Conservation (phyloP, 768 basidiomycete genomes). For the Tylopilus rubrobrunneus region DNA sequence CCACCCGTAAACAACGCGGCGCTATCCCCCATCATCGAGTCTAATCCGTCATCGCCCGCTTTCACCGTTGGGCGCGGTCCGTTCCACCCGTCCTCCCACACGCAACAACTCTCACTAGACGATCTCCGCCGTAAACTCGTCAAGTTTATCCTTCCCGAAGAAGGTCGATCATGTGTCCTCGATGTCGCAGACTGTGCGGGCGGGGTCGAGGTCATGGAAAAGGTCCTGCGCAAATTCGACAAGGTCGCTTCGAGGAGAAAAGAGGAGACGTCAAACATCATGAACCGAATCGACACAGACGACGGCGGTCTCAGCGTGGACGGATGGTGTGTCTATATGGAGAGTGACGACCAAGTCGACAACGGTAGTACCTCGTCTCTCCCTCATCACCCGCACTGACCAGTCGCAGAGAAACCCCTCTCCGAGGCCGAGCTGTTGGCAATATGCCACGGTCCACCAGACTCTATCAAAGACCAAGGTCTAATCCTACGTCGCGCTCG, state of each 20-base stretch:
- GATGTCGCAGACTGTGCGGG: slow-evolving; percentile 77
- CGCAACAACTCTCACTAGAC: slow-evolving; percentile 54
- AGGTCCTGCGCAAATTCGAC: slow-evolving; percentile 86
- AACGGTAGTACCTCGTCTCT: slow-evolving; percentile 35
- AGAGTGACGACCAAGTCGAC: slow-evolving; percentile 50
- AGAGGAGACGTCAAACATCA: slow-evolving; percentile 37
- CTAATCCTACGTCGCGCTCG: slow-evolving; percentile 64
- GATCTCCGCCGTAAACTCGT: slow-evolving; percentile 81
- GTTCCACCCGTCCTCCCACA: slow-evolving; percentile 45
- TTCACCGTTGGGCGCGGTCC: slow-evolving; percentile 62
- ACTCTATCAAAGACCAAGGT: slow-evolving; percentile 76
- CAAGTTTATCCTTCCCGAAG: slow-evolving; percentile 84
- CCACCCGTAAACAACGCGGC: slow-evolving; percentile 37
- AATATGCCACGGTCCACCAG: slow-evolving; percentile 78
- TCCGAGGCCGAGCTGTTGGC: slow-evolving; percentile 77
- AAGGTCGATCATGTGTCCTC: slow-evolving; percentile 71
- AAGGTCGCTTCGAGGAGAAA: slow-evolving; percentile 47
- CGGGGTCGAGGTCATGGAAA: slow-evolving; percentile 83
- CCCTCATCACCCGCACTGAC: background rate
- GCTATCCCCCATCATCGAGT: slow-evolving; percentile 73
- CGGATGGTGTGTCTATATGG: slow-evolving; percentile 85
- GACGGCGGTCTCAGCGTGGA: slow-evolving; percentile 79
- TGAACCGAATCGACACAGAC: slow-evolving; percentile 57
- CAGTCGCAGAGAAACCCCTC: slow-evolving; percentile 57
- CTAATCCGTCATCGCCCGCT: slow-evolving; percentile 47